Conservation (phyloP, 768 basidiomycete genomes). For the Butyriboletus loyo region DNA sequence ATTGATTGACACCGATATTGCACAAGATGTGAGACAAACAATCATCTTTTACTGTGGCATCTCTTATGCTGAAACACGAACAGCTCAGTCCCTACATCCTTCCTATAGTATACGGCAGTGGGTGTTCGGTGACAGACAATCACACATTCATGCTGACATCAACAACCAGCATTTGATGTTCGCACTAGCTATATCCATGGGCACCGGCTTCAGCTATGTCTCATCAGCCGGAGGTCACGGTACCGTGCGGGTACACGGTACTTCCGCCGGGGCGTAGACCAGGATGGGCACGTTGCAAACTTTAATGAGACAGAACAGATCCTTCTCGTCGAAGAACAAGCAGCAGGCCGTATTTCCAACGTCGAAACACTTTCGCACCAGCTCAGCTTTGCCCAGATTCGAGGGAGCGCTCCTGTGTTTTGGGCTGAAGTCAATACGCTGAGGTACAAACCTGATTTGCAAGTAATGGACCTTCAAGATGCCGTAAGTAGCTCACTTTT, state of each 20-base stretch:
- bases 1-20: constrained; percentile 55
- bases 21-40: constrained; percentile 57
- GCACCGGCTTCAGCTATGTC: constrained; percentile 73
- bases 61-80: constrained; percentile 10
- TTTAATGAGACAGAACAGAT: constrained; percentile 99
- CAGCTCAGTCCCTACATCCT: constrained; percentile 88
- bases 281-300: constrained; percentile 88
- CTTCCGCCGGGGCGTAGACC: constrained; percentile 91
- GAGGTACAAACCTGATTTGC: constrained; percentile 93
- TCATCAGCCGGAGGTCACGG: constrained; percentile 92
- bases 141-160: background rate
- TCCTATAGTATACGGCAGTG: constrained; percentile 93
- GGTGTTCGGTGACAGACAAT: constrained; percentile 34
- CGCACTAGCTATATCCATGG: constrained; percentile 73
- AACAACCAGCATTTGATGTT: constrained; percentile 74
- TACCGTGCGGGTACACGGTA: constrained; percentile 96
- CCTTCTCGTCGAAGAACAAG: constrained; percentile 66
- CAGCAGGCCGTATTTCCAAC: constrained; percentile 37
- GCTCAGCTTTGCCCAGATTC: constrained; percentile 88
- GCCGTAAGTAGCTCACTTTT: constrained; percentile 53
- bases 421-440: constrained; percentile 97
- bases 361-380: constrained; percentile 53
- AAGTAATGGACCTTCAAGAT: constrained; percentile 89
- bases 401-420: constrained; percentile 91
- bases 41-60: background rate